Evolutionary conservation across 768 basidiomycete species (phyloP).

Genomic region (Amanita molliuscula): DNA sequence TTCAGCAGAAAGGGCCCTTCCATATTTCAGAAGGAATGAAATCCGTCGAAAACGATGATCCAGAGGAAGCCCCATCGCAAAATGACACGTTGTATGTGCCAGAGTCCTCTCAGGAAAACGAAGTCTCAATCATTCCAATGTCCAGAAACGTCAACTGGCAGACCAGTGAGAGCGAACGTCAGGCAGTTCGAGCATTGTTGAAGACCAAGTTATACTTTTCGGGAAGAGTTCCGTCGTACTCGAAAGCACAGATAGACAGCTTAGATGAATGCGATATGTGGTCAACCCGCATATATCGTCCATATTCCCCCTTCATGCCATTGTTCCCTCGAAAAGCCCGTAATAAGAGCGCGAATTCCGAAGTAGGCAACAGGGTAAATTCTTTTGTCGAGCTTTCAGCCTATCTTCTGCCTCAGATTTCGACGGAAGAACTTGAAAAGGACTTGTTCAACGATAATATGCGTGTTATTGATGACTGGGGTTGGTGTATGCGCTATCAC

Average conservation of each 20-base stretch:
- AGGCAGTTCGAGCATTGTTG: background rate
- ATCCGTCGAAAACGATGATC: background rate
- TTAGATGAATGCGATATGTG: background rate
- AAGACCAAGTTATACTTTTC: background rate
- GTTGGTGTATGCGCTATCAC: background rate
- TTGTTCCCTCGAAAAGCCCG: background rate
- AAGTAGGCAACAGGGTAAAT: background rate
- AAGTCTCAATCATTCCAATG: background rate
- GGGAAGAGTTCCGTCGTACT: background rate
- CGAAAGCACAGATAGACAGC: background rate
- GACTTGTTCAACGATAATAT: constrained; percentile 2
- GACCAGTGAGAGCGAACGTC: background rate
- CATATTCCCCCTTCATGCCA: constrained; percentile 2
- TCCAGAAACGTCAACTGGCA: constrained; percentile 2
- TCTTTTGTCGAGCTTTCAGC: constrained; percentile 1
- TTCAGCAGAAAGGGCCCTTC: constrained; percentile 2
- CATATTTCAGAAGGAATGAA: background rate
- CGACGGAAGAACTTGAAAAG: background rate
- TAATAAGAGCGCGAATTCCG: background rate
- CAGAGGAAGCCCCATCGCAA: background rate
- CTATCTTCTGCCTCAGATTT: background rate
- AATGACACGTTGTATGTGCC: background rate
- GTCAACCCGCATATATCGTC: background rate
- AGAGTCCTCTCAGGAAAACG: background rate
- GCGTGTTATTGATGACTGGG: constrained; percentile 5